Percentiles rank a stretch among this genome's conserved stretches.
Evolutionary conservation across 345 rosid species (phyloP).

Genomic region (Hypericum perforatum): DNA sequence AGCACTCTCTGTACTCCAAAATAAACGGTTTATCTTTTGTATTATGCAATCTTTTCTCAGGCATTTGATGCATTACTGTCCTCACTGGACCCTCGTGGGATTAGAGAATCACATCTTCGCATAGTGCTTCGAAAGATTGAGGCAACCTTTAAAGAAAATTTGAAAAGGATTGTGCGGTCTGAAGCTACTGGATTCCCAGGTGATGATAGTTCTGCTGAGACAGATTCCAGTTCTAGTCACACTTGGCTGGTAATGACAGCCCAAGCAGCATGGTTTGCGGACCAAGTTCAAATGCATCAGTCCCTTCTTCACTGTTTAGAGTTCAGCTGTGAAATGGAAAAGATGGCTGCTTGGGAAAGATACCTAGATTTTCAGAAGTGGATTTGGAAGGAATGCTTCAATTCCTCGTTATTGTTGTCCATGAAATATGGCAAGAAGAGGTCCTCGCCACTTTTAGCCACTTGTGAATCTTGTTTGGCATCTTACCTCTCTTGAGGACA

Average conservation of each 20-base stretch:
- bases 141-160: conserved; percentile 60
- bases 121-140: conserved; percentile 83
- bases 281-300: conserved; percentile 36
- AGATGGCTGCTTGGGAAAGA: conserved; percentile 50
- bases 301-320: conserved; percentile 44
- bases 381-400: conserved; percentile 67
- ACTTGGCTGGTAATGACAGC: conserved; percentile 31
- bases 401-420: conserved; percentile 35
- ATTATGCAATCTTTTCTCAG: conserved; percentile 25
- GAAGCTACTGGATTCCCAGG: conserved; percentile 15
- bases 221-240: conserved; percentile 34
- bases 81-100: conserved; percentile 81
- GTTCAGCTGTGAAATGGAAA: conserved; percentile 65
- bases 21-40: conserved; percentile 6
- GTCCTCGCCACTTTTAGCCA: conserved; percentile 39
- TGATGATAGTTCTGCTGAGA: conserved; percentile 33
- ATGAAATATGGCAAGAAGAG: conserved; percentile 53
- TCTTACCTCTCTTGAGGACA: conserved; percentile 40
- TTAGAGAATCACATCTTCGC: conserved; percentile 90
- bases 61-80: conserved; percentile 76
- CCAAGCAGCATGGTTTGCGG: conserved; percentile 56
- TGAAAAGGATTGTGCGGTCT: conserved; percentile 26
- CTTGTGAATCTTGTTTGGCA: conserved; percentile 56
- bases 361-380: conserved; percentile 71
- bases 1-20: no score